Percentiles rank a stretch among this genome's conserved stretches.
Conservation (phyloP, 192 early-diverging fungal genomes). For the Backusella luteola region DNA sequence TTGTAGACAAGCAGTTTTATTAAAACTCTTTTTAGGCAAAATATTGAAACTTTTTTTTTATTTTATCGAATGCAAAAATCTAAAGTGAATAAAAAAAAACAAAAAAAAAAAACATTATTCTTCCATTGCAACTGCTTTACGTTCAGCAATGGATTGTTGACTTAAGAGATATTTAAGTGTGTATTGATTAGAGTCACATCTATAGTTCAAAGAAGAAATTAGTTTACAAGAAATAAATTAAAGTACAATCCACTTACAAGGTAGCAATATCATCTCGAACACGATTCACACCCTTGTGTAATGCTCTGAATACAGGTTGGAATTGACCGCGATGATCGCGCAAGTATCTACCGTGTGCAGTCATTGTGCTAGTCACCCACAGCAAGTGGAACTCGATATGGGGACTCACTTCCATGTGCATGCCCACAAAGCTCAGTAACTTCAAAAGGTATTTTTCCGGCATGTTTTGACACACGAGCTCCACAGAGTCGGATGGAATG, state of each 20-base stretch:
- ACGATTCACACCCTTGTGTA: slow-evolving; percentile 70
- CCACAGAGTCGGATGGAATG: slow-evolving; percentile 76
- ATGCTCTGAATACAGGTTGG: slow-evolving; percentile 72
- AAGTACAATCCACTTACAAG: slow-evolving; percentile 48
- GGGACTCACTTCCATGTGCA: slow-evolving; percentile 75
- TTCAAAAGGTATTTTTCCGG: slow-evolving; percentile 86
- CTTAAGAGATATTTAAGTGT: slow-evolving; percentile 63
- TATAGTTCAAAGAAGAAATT: slow-evolving; percentile 33
- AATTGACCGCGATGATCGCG: slow-evolving; percentile 62
- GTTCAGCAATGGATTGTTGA: slow-evolving; percentile 26
- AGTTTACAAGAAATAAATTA: neutral
- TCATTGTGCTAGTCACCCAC: slow-evolving; percentile 78
- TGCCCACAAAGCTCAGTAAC: slow-evolving; percentile 81
- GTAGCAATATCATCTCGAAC: slow-evolving; percentile 55
- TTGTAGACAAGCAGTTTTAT: too few relatives aligned
- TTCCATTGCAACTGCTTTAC: slow-evolving; percentile 10
- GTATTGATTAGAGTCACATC: slow-evolving; percentile 80
- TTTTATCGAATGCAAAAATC: neutral
- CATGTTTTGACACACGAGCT: slow-evolving; percentile 74
- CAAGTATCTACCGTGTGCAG: slow-evolving; percentile 75
- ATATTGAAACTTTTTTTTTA: neutral
- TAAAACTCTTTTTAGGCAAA: neutral
- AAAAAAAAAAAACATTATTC: neutral
- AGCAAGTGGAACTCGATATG: slow-evolving; percentile 86
- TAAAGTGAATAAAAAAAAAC: neutral